Evolutionary conservation across 1,139 yeast species (phyloP).

Genomic region (Suzukiozyma palmioleophila): DNA sequence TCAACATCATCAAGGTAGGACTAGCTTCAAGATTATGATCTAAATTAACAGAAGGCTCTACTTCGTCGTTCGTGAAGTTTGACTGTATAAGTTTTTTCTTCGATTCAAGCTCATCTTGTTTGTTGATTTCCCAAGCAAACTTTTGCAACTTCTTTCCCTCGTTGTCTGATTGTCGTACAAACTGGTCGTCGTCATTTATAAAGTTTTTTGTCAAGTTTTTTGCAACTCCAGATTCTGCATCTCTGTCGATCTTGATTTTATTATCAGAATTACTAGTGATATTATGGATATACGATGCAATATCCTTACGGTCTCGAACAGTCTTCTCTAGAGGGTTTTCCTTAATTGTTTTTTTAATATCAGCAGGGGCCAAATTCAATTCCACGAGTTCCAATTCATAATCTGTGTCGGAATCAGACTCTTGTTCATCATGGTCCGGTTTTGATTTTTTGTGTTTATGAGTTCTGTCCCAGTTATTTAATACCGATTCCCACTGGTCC

Average conservation of each 20-base stretch:
- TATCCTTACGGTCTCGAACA: slow-evolving; percentile 49
- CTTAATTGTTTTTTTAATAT: slow-evolving; percentile 23
- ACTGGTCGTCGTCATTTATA: slow-evolving; percentile 47
- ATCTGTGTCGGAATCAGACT: slow-evolving; percentile 38
- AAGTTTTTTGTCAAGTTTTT: slow-evolving; percentile 44
- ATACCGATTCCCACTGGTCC: slow-evolving; percentile 51
- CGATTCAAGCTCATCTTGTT: slow-evolving; percentile 17
- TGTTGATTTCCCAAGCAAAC: slow-evolving; percentile 50
- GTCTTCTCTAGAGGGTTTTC: slow-evolving; percentile 35
- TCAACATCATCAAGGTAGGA: slow-evolving; percentile 54
- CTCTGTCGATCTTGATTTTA: slow-evolving; percentile 30
- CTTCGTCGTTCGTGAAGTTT: slow-evolving; percentile 9
- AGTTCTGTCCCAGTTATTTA: slow-evolving; percentile 41
- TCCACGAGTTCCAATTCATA: slow-evolving; percentile 48
- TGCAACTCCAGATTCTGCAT: slow-evolving; percentile 55
- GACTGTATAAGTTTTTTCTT: slow-evolving; percentile 12
- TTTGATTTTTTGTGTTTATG: slow-evolving; percentile 13
- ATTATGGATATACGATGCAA: slow-evolving; percentile 39
- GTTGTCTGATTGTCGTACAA: slow-evolving; percentile 48
- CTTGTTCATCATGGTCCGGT: slow-evolving; percentile 5
- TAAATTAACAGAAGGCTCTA: slow-evolving; percentile 33
- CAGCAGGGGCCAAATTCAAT: slow-evolving; percentile 32
- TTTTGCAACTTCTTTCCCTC: slow-evolving; percentile 50
- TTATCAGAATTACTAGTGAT: slow-evolving; percentile 10
- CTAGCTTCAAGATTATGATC: slow-evolving; percentile 49